Percentiles rank a stretch among this genome's conserved stretches.
These are phyloP conservation scores for Cordyceps tenuipes DNA, from an alignment of 2,329 filamentous ascomycete genomes.

Conservation along the genomic window DNA sequence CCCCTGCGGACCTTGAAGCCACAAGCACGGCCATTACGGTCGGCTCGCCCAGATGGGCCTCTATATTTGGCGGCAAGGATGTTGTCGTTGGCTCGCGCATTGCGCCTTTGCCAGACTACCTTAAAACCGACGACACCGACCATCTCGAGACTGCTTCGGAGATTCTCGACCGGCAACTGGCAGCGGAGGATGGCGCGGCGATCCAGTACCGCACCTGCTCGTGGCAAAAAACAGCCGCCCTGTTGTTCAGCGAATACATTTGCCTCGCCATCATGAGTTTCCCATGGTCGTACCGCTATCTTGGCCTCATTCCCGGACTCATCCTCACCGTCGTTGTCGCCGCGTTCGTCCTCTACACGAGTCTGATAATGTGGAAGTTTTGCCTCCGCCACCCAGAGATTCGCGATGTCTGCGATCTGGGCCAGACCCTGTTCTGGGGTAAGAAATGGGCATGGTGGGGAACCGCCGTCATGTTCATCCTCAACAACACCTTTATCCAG, in stretches of 20 bases:
- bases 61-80: conserved; percentile 29
- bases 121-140: conserved; percentile 34
- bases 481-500: conserved; percentile 92
- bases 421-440: conserved; percentile 89
- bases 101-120: conserved; percentile 33
- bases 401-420: conserved; percentile 87
- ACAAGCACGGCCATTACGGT: conserved; percentile 10
- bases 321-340: conserved; percentile 77
- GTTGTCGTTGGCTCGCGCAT: conserved; percentile 45
- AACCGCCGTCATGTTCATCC: conserved; percentile 76
- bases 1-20: conserved; percentile 13
- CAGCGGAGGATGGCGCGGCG: conserved; percentile 63
- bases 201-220: conserved; percentile 92
- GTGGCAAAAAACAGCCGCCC: conserved; percentile 87
- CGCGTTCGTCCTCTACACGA: conserved; percentile 71
- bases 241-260: conserved; percentile 94
- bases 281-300: conserved; percentile 81
- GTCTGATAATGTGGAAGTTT: conserved; percentile 62
- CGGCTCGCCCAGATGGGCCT: conserved; percentile 23
- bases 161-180: conserved; percentile 59
- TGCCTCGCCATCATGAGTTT: conserved; percentile 92
- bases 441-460: conserved; percentile 54
- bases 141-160: conserved; percentile 38
- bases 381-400: conserved; percentile 86
- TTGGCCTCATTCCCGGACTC: conserved; percentile 76